phyloP scores from a whole-genome alignment of 257 asterid genomes.

The Asclepias syriaca region DNA sequence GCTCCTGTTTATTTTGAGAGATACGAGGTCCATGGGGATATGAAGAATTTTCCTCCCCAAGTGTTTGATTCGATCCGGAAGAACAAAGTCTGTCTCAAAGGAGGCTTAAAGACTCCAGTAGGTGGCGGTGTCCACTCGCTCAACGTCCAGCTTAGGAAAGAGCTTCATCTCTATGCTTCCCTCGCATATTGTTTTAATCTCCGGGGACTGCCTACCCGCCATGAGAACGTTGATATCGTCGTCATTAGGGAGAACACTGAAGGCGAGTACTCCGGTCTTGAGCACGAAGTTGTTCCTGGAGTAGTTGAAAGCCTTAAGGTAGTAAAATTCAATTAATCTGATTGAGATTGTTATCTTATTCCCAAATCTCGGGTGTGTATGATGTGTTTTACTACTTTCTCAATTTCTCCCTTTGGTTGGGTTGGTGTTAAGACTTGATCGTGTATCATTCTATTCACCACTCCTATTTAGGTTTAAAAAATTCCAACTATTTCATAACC shows the following conservation, averaged over 20 bases:
- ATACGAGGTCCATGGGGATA: conserved; percentile 75
- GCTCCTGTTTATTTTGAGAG: conserved; percentile 89
- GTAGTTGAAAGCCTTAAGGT: conserved; percentile 99
- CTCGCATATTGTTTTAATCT: conserved; percentile 89
- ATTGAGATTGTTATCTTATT: neutral
- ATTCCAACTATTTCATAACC: neutral
- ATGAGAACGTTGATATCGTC: conserved; percentile 77
- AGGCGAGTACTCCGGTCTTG: conserved; percentile 95
- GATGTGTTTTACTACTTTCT: neutral
- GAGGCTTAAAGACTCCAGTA: conserved; percentile 84
- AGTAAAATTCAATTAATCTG: neutral
- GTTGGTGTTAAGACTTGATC: neutral
- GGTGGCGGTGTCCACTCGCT: conserved; percentile 97
- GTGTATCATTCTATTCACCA: neutral
- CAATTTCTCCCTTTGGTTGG: neutral
- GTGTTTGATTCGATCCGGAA: conserved; percentile 73
- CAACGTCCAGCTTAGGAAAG: conserved; percentile 76
- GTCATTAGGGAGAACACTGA: conserved; percentile 95
- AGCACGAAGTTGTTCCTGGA: conserved; percentile 99
- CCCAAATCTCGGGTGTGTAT: neutral
- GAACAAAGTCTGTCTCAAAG: conserved; percentile 89
- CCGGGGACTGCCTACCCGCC: conserved; percentile 76
- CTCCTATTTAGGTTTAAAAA: no score
- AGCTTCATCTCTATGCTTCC: conserved; percentile 91
- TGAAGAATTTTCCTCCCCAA: conserved; percentile 66